Percentiles rank a stretch among this genome's conserved stretches.
These are phyloP conservation scores for Acephala macrosclerotiorum DNA, from an alignment of 2,329 filamentous ascomycete genomes.

Conservation along the genomic window DNA sequence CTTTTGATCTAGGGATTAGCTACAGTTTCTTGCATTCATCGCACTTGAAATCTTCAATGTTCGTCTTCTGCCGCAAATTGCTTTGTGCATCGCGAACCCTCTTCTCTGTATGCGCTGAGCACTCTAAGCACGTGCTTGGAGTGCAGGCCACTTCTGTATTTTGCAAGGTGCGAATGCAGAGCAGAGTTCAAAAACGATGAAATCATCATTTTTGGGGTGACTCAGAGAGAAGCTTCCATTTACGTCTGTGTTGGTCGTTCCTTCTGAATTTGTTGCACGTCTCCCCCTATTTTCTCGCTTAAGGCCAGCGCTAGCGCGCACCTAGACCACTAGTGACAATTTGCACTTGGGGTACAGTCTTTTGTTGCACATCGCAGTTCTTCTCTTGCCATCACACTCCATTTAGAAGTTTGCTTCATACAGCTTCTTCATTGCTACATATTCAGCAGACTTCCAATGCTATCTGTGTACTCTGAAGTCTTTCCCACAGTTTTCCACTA, in stretches of 20 bases:
- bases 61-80: background rate
- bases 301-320: background rate
- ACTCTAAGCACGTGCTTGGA: background rate
- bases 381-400: background rate
- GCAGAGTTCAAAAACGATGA: background rate
- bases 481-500: background rate
- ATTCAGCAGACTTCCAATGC: background rate
- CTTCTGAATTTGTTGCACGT: background rate
- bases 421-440: background rate
- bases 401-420: too few relatives aligned
- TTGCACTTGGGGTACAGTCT: background rate
- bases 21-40: background rate
- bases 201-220: background rate
- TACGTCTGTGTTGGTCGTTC: background rate
- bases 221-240: background rate
- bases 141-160: background rate
- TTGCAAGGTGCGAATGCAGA: background rate
- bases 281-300: conserved; percentile 2
- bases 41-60: background rate
- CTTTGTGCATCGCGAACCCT: background rate
- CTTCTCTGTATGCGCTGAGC: background rate
- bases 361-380: background rate
- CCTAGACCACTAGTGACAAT: background rate
- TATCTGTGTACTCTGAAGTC: background rate
- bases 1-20: background rate